Conservation (phyloP, 352 stramenopile genomes). For the Pythium plurisporium region DNA sequence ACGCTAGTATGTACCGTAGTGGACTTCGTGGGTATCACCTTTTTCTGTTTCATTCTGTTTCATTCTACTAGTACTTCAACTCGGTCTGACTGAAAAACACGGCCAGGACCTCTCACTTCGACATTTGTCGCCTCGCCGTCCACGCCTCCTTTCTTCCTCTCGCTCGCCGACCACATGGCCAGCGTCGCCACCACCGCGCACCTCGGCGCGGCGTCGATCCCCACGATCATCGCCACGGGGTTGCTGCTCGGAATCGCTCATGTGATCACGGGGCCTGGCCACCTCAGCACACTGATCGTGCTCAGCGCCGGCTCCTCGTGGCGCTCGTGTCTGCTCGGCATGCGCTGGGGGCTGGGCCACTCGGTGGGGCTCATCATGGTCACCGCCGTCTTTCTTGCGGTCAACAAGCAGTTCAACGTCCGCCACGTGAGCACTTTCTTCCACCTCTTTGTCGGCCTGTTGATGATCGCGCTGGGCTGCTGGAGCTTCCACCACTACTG, state of each 20-base stretch:
- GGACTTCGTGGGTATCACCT: too few species aligned
- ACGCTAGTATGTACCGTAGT: too few species aligned
- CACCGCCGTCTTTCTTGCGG: constrained; percentile 53
- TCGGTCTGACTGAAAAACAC: too few species aligned
- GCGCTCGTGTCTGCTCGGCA: constrained; percentile 65
- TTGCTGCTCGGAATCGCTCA: constrained; percentile 49
- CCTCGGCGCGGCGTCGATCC: constrained; percentile 21
- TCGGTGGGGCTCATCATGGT: constrained; percentile 70
- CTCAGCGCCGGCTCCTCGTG: constrained; percentile 70
- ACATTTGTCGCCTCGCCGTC: neutral
- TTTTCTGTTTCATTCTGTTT: too few species aligned
- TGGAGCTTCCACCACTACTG: constrained; percentile 40
- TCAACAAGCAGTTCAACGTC: constrained; percentile 34
- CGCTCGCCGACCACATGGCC: constrained; percentile 10
- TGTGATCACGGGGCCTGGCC: constrained; percentile 72
- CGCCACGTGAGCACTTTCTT: constrained; percentile 40
- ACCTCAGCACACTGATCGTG: constrained; percentile 84
- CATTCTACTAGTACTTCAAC: too few species aligned
- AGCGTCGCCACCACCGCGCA: constrained; percentile 7
- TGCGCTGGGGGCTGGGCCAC: constrained; percentile 85
- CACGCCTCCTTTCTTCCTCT: neutral
- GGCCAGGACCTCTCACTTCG: too few species aligned
- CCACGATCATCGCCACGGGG: constrained; percentile 44
- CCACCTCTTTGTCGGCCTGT: constrained; percentile 49
- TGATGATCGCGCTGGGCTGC: constrained; percentile 51